Evolutionary conservation across 352 stramenopile species (phyloP), one percentile per base, ranked within the genome.

Genomic region (Elongisporangium undulatum): DNA sequence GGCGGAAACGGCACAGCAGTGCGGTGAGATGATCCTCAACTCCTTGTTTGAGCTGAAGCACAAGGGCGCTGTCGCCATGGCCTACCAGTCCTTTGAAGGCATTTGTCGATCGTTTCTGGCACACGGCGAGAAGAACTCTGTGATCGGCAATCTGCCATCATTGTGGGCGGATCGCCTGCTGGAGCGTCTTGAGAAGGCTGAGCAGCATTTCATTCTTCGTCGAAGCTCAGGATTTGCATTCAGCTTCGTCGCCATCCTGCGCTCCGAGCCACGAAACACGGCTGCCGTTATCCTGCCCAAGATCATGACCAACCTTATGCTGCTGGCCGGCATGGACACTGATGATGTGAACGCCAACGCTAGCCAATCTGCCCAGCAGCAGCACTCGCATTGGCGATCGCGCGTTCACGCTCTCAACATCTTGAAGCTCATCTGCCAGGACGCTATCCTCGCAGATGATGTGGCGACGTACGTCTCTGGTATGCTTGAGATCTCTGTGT

Each of bases 341-440:
- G 74, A 90, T 45, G 69, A 59, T 4, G 66, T 79, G 4, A 67
- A 73, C 12, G 62, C 59, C 3, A 54, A 51, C 4, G 45, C 51
- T 10, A 51, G 60, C 10, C 64, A 76, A 23, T 34, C 26, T 8
- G 26, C 26, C 4, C 58, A 79, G 16, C 56, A 78, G 10, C 72
- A 85, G 26, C 82, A 92, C 60, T 67, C 74, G 53, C 61, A 79
- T 41, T 92, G 81, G 85, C 83, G 86, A 26, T 83, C 79, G 29
- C 82, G 79, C 21, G 87, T 97, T 21, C 88, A 96, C 49, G 81
- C 87, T 16, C 71, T 96, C 17, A 97, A 97, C 61, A 95, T 97
- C 52, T 72, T 97, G 51, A 94, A 95, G 66, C 71, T 96, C n/a
- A 82, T 96, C 55, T 94, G 85, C 29, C 78, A 95, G 62, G 90